phyloP scores from a whole-genome alignment of 108 stramenopile species.

The Craspedostauros australis region DNA sequence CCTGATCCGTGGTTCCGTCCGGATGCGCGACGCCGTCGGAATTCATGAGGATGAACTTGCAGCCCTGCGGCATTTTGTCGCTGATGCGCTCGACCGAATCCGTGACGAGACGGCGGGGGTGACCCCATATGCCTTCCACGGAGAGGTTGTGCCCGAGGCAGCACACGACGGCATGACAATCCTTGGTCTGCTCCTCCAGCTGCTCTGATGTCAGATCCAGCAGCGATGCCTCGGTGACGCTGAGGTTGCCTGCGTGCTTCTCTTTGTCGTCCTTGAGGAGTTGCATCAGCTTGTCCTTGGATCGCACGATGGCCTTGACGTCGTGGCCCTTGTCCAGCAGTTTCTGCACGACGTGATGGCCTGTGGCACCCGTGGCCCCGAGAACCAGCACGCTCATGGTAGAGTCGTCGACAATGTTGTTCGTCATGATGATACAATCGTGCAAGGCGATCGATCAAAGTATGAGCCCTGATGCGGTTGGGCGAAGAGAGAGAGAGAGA shows the following conservation, averaged over 20 bases:
- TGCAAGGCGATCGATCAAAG: no score
- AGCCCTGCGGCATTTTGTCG: constrained; percentile 21
- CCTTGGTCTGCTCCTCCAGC: constrained; percentile 21
- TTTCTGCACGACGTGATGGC: constrained; percentile 49
- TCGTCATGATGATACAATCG: no score
- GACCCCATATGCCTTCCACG: constrained; percentile 10
- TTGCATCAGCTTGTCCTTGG: constrained; percentile 26
- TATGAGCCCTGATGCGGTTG: no score
- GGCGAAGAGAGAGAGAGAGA: no score
- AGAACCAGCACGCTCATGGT: constrained; percentile 29
- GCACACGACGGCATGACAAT: constrained; percentile 36
- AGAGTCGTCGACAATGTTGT: no score
- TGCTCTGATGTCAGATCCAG: constrained; percentile 34
- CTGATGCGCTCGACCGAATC: constrained; percentile 19
- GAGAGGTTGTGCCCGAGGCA: constrained; percentile 28
- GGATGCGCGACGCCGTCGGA: constrained; percentile 51
- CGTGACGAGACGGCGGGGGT: constrained; percentile 6
- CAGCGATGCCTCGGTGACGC: constrained; percentile 40
- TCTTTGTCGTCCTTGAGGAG: neutral
- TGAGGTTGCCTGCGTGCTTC: constrained; percentile 1
- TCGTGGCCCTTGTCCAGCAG: constrained; percentile 31
- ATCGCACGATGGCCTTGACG: constrained; percentile 42
- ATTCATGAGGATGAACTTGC: constrained; percentile 54
- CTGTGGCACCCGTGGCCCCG: constrained; percentile 57
- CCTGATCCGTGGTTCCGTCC: constrained; percentile 22